phyloP scores from a whole-genome alignment of 257 asterid species.

The Rauvolfia tetraphylla region DNA sequence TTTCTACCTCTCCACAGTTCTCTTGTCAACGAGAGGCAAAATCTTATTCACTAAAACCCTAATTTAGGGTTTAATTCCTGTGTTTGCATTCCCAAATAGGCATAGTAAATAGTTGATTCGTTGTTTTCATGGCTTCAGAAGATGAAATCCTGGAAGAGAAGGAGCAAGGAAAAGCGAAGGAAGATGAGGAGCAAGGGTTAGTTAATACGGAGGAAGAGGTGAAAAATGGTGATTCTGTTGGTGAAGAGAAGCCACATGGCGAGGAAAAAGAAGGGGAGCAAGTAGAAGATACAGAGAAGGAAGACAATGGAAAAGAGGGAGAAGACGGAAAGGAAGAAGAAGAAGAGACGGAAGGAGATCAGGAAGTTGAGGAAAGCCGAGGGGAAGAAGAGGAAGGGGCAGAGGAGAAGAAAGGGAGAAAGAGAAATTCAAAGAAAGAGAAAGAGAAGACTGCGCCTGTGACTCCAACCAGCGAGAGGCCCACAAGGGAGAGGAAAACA shows the following conservation, averaged over 20 bases:
- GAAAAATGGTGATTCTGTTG: background rate
- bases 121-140: constrained; percentile 50
- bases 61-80: background rate
- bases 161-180: constrained; percentile 9
- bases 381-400: background rate
- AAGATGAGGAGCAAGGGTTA: background rate
- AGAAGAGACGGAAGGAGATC: constrained; percentile 1
- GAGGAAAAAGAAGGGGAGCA: background rate
- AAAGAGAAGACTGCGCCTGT: constrained; percentile 30
- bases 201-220: background rate
- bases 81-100: background rate
- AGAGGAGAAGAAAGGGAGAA: constrained; percentile 12
- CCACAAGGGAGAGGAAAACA: constrained; percentile 81
- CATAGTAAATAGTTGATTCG: background rate
- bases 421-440: constrained; percentile 1
- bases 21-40: background rate
- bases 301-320: constrained; percentile 13
- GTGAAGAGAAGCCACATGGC: background rate
- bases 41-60: constrained; percentile 5
- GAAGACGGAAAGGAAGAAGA: constrained; percentile 9
- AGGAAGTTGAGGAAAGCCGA: constrained; percentile 5
- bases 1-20: background rate
- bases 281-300: background rate
- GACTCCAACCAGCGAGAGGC: constrained; percentile 45
- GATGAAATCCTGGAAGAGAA: constrained; percentile 37